Conservation (phyloP, 2,329 filamentous ascomycete genomes). For the Colletotrichum echinochloae region DNA sequence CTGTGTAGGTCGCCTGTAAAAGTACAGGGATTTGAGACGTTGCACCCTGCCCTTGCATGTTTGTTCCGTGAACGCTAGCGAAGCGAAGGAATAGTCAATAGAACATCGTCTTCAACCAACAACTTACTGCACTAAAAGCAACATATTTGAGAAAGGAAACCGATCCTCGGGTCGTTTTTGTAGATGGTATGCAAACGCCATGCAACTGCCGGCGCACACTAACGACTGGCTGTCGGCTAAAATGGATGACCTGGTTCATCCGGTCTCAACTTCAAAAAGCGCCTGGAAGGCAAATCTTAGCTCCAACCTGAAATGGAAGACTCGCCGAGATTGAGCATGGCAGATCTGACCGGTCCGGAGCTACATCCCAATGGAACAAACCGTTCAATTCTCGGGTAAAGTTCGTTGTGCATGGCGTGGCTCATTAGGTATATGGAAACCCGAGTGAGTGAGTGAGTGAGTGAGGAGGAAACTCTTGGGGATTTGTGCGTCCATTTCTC, state of each 20-base stretch:
- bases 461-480: slow-evolving; percentile 22
- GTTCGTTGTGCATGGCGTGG: slow-evolving; percentile 13
- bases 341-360: slow-evolving; percentile 33
- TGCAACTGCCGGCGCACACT: neutral
- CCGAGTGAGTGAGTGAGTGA: neutral
- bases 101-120: slow-evolving; percentile 11
- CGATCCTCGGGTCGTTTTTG: slow-evolving; percentile 9
- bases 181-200: slow-evolving; percentile 4
- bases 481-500: slow-evolving; percentile 31
- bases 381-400: slow-evolving; percentile 26
- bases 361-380: slow-evolving; percentile 31
- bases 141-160: slow-evolving; percentile 1
- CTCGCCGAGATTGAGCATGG: slow-evolving; percentile 36
- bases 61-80: slow-evolving; percentile 10
- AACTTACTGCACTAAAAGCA: neutral
- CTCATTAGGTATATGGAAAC: slow-evolving; percentile 14
- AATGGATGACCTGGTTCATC: slow-evolving; percentile 34
- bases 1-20: neutral
- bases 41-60: slow-evolving; percentile 12
- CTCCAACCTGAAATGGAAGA: slow-evolving; percentile 40
- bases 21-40: neutral
- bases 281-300: slow-evolving; percentile 29
- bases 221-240: slow-evolving; percentile 13
- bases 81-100: slow-evolving; percentile 28
- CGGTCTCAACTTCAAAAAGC: slow-evolving; percentile 20